Conservation (phyloP, 148 eudicot species). For the Chenopodium berlandieri region DNA sequence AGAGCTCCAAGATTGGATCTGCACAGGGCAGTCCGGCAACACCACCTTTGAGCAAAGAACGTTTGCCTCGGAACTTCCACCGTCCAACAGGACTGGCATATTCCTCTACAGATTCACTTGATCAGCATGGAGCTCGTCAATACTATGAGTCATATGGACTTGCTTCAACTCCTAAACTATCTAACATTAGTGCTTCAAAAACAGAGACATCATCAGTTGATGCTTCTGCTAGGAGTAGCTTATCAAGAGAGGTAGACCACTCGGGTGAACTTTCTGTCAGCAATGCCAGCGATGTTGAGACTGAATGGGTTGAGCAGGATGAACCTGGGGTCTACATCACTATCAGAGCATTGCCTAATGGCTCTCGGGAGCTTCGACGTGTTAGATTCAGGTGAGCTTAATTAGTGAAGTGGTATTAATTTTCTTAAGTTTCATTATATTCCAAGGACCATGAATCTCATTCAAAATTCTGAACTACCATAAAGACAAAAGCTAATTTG, state of each 20-base stretch:
- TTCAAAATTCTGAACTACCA: not conserved
- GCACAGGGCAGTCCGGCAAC: slow-evolving; percentile 72
- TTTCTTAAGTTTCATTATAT: no score
- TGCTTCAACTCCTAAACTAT: slow-evolving; percentile 79
- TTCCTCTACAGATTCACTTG: slow-evolving; percentile 69
- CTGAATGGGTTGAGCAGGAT: slow-evolving; percentile 98
- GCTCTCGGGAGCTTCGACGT: slow-evolving; percentile 82
- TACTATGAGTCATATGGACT: slow-evolving; percentile 49
- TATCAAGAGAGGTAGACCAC: slow-evolving; percentile 71
- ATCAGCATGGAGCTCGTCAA: slow-evolving; percentile 43
- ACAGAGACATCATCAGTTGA: slow-evolving; percentile 79
- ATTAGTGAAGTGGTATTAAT: no score
- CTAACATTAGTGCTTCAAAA: slow-evolving; percentile 72
- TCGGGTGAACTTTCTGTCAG: slow-evolving; percentile 84
- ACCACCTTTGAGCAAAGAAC: slow-evolving; percentile 74
- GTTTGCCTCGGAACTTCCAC: slow-evolving; percentile 49
- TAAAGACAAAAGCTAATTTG: not conserved
- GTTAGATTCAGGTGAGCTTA: slow-evolving; percentile 80
- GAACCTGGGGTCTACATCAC: slow-evolving; percentile 94
- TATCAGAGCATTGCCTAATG: slow-evolving; percentile 79
- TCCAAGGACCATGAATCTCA: not conserved
- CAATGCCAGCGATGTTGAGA: slow-evolving; percentile 82
- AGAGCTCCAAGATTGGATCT: slow-evolving; percentile 67
- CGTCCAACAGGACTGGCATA: slow-evolving; percentile 46
- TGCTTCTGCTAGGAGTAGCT: slow-evolving; percentile 77